These are phyloP conservation scores for Panus rudis DNA, from an alignment of 768 basidiomycete species.

Conservation along the genomic window DNA sequence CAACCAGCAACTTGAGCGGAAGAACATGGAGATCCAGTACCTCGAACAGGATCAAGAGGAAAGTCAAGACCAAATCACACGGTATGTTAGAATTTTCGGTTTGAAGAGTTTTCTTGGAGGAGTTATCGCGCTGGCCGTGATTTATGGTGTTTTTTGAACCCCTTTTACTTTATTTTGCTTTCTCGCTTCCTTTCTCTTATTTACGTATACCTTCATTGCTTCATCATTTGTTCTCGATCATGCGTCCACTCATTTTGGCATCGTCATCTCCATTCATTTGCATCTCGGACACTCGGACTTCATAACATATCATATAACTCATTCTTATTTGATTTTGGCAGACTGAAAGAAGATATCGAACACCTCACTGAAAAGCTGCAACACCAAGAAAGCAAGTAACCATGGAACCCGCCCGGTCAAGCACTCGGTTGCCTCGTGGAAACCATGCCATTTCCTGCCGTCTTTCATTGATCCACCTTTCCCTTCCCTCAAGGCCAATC, in stretches of 20 bases:
- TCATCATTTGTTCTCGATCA: constrained; percentile 18
- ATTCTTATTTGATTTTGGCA: constrained; percentile 23
- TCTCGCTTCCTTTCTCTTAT: constrained; percentile 8
- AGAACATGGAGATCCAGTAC: constrained; percentile 77
- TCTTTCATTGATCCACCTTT: background rate
- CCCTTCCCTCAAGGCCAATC: too few species aligned
- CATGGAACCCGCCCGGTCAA: constrained; percentile 5
- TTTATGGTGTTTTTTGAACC: constrained; percentile 35
- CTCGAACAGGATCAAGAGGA: constrained; percentile 79
- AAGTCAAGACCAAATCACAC: constrained; percentile 62
- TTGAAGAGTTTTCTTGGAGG: constrained; percentile 50
- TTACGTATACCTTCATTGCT: constrained; percentile 28
- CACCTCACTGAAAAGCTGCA: constrained; percentile 37
- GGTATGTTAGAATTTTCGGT: constrained; percentile 65
- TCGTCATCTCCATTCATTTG: background rate
- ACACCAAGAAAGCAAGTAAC: constrained; percentile 20
- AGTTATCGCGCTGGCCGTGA: constrained; percentile 45
- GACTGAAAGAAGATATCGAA: constrained; percentile 65
- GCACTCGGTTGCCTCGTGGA: constrained; percentile 27
- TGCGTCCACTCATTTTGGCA: constrained; percentile 10
- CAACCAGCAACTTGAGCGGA: constrained; percentile 55
- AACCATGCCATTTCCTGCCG: constrained; percentile 14
- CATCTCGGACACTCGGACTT: constrained; percentile 1
- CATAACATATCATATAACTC: constrained; percentile 11
- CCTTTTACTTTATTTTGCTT: constrained; percentile 28